These are phyloP conservation scores for Kurtzmaniella cleridarum DNA, from an alignment of 805 yeast genomes.

Conservation along the genomic window DNA sequence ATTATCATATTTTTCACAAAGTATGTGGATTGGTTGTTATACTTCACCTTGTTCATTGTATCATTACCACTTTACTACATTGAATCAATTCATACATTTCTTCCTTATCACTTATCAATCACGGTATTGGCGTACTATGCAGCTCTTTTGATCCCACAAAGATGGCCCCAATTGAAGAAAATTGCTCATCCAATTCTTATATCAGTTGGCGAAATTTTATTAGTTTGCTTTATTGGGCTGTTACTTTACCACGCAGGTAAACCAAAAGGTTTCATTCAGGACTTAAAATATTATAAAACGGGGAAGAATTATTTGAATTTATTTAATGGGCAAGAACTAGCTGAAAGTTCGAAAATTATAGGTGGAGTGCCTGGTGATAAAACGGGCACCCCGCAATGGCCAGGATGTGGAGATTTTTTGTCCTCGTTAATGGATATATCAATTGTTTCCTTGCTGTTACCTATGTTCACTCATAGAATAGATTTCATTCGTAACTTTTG, in stretches of 20 bases:
- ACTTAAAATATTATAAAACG: conserved; percentile 55
- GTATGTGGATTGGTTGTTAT: conserved; percentile 54
- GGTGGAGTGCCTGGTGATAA: conserved; percentile 10
- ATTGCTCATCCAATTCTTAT: conserved; percentile 69
- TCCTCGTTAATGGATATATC: conserved; percentile 69
- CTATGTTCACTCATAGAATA: conserved; percentile 68
- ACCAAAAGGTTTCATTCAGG: conserved; percentile 46
- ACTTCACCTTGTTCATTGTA: conserved; percentile 40
- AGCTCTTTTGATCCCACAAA: conserved; percentile 42
- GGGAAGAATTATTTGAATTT: conserved; percentile 61
- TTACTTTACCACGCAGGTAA: conserved; percentile 39
- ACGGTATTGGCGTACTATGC: conserved; percentile 53
- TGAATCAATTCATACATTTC: conserved; percentile 41
- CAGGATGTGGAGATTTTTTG: conserved; percentile 80
- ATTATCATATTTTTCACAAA: conserved; percentile 33
- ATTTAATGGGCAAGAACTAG: conserved; percentile 37
- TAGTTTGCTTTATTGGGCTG: conserved; percentile 57
- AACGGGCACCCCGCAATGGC: conserved; percentile 43
- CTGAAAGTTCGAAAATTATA: conserved; percentile 20
- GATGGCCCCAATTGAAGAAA: conserved; percentile 41
- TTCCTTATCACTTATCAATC: conserved; percentile 59
- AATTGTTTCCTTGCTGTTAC: conserved; percentile 68
- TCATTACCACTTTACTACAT: conserved; percentile 61
- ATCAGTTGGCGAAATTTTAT: conserved; percentile 58
- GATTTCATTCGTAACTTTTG: conserved; percentile 59